Evolutionary conservation across 2,329 filamentous ascomycete species (phyloP), one percentile per base, ranked within the genome.

Genomic region (Nothophaeocryptopus gaeumannii): DNA sequence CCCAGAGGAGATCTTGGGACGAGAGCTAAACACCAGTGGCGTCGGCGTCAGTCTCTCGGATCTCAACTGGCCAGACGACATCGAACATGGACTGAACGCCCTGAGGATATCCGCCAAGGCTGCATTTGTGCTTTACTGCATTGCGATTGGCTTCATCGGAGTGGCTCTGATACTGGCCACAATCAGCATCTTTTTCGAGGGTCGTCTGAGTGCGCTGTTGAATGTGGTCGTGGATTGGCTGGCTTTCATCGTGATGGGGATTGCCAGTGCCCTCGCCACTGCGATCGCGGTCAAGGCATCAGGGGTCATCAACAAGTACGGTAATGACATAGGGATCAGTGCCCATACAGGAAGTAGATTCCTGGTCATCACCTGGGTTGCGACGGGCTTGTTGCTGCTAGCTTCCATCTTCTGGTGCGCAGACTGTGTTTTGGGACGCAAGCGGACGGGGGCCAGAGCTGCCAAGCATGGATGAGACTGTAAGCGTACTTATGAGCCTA

Each of bases 211-310:
- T n/a, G 73, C 76, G 2, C 67, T 76, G 14, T 57, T 76, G 39
- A 81, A 82, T 59, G 69, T 78, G 40, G 58, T 74, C 5, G 59
- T 82, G 8, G 67, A 77, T 13, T 61, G 72, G 36, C 60, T 81
- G n/a, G 75, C 77, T 0, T 80, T 82, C 54, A 35, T 81, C 5
- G 70, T 82, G 10, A 77, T 86, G 60, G 86, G 86, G 3, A 83
- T 84, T 45, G 83, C 86, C 40, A 91, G 86, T 14, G 89, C 89
- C 59, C 85, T 91, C 16, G 80, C 83, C 20, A 86, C 80, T 0
- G 84, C 86, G 13, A 67, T 83, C 4, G 74, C 76, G 9, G 72
- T 77, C 47, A 80, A 82, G 64, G 79, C 75, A 3, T 67, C 73
- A 2, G 59, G 75, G 13, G 60, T 78, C 0, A 74, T 85, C 54